Evolutionary conservation across 768 basidiomycete genomes (phyloP).

Genomic region (Mycena pura): DNA sequence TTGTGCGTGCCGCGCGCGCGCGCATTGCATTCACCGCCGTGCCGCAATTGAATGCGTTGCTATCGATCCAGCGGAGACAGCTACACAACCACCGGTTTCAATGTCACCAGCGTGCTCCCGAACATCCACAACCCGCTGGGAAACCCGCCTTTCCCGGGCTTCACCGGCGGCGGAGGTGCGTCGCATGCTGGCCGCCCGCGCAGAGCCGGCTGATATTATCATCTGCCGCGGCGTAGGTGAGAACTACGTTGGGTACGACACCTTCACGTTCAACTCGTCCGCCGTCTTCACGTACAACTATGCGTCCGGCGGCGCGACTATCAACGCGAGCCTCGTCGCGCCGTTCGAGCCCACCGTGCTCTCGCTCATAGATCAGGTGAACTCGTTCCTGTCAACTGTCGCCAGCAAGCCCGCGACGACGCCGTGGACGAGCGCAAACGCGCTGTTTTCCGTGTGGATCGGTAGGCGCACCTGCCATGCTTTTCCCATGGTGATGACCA

Average conservation of each 20-base stretch:
- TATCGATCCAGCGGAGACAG: conserved; percentile 43
- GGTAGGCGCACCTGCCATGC: conserved; percentile 27
- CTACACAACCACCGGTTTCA: conserved; percentile 45
- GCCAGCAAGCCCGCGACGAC: conserved; percentile 56
- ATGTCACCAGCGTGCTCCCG: conserved; percentile 33
- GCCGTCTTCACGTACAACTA: conserved; percentile 66
- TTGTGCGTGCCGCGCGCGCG: not conserved
- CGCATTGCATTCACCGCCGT: not conserved
- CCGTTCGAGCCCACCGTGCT: conserved; percentile 60
- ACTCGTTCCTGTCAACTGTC: conserved; percentile 56
- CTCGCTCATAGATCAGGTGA: conserved; percentile 66
- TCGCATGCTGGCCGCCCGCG: too few relatives aligned
- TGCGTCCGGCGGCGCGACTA: conserved; percentile 72
- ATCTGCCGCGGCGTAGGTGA: conserved; percentile 58
- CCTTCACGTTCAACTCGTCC: conserved; percentile 59
- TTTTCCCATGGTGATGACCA: not conserved
- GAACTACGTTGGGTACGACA: conserved; percentile 67
- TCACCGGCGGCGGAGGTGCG: conserved; percentile 33
- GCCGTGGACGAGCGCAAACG: conserved; percentile 62
- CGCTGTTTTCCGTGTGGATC: conserved; percentile 73
- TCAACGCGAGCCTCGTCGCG: conserved; percentile 61
- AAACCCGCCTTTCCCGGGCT: conserved; percentile 46
- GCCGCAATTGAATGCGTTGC: conserved; percentile 6
- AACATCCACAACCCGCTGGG: conserved; percentile 42
- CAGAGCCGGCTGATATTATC: too few relatives aligned